These are phyloP conservation scores for Podospora conica DNA, from an alignment of 495 filamentous ascomycete species.

Conservation along the genomic window DNA sequence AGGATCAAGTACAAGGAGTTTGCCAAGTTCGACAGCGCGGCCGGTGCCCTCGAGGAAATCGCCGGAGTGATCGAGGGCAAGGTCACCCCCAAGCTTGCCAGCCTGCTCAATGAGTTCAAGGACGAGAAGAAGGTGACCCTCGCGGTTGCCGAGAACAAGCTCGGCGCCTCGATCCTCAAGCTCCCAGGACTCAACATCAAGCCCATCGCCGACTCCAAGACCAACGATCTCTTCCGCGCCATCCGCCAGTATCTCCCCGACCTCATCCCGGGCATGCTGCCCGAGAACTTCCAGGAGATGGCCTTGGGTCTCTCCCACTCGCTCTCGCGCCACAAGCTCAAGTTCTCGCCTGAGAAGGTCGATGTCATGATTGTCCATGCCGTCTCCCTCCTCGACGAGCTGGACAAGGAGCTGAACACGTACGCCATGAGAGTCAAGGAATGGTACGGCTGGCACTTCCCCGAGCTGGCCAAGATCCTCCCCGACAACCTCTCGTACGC, in stretches of 20 bases:
- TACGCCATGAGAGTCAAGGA: conserved; percentile 99
- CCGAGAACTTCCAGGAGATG: conserved; percentile 85
- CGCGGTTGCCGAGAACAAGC: conserved; percentile 90
- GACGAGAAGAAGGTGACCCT: conserved; percentile 96
- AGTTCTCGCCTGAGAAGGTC: conserved; percentile 98
- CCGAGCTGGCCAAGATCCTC: conserved; percentile 91
- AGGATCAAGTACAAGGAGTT: conserved; percentile 96
- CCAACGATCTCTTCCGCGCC: conserved; percentile 82
- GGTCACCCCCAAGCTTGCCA: conserved; percentile 83
- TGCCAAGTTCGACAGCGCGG: conserved; percentile 90
- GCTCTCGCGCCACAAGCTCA: conserved; percentile 95
- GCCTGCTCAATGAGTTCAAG: conserved; percentile 81
- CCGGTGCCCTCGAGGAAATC: conserved; percentile 79
- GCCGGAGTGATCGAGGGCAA: conserved; percentile 85
- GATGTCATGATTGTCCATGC: conserved; percentile 99
- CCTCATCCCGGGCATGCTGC: conserved; percentile 81
- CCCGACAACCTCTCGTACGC: conserved; percentile 97
- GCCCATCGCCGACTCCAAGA: conserved; percentile 79
- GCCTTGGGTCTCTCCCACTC: conserved; percentile 93
- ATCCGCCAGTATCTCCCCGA: conserved; percentile 87
- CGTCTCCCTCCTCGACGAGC: conserved; percentile 85
- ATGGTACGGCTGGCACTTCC: conserved; percentile 99
- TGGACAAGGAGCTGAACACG: conserved; percentile 98
- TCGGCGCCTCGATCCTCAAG: conserved; percentile 89
- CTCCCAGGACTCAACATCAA: conserved; percentile 79